Evolutionary conservation across 2,329 filamentous ascomycete species (phyloP).

Genomic region (Nannizziopsis arthrosporioides): DNA sequence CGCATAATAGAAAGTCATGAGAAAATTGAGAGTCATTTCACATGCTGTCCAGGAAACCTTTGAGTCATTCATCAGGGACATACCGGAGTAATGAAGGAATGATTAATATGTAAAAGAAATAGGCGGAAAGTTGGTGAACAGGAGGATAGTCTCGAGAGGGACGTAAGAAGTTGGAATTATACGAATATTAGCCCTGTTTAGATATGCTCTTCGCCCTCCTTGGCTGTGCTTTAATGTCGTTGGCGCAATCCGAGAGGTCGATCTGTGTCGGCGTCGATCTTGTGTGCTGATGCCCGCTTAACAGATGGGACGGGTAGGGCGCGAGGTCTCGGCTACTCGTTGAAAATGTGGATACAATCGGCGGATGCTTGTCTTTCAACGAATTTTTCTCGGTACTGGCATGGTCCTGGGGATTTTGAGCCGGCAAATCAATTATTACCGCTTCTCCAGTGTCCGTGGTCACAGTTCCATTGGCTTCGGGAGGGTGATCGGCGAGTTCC

Average conservation of each 20-base stretch:
- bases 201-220: slow-evolving; percentile 15
- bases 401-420: neutral
- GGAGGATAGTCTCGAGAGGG: slow-evolving; percentile 7
- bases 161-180: slow-evolving; percentile 4
- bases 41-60: slow-evolving; percentile 4
- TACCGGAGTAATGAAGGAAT: slow-evolving; percentile 10
- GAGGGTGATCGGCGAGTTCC: neutral
- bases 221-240: slow-evolving; percentile 3
- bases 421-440: neutral
- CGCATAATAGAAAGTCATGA: neutral
- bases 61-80: neutral
- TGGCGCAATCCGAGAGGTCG: slow-evolving; percentile 18
- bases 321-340: slow-evolving; percentile 42
- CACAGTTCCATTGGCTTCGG: neutral
- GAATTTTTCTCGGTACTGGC: slow-evolving; percentile 2
- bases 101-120: slow-evolving; percentile 13
- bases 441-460: neutral
- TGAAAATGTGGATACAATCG: slow-evolving; percentile 41
- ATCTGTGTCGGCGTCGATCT: slow-evolving; percentile 20
- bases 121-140: slow-evolving; percentile 7
- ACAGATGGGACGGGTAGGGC: slow-evolving; percentile 34
- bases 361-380: slow-evolving; percentile 26
- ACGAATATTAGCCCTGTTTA: slow-evolving; percentile 9
- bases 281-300: slow-evolving; percentile 22
- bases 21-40: neutral